Evolutionary conservation across 495 filamentous ascomycete species (phyloP).

Genomic region (Cryomyces minteri): DNA sequence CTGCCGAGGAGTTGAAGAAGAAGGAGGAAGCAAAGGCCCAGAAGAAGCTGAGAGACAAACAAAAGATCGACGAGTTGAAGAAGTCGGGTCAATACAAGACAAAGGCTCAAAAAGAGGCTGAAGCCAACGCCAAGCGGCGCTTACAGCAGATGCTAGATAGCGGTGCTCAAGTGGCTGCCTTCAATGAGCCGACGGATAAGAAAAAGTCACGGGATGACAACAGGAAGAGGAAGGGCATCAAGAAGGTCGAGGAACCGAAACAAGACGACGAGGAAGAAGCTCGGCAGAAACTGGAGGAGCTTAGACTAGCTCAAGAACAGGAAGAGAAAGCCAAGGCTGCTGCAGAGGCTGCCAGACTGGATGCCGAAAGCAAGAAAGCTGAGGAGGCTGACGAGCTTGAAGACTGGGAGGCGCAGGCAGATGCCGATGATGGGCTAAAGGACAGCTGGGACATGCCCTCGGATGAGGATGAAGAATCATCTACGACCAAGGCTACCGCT

Average conservation of each 20-base stretch:
- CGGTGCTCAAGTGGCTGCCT: constrained; percentile 54
- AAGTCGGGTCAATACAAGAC: constrained; percentile 90
- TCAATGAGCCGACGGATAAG: constrained; percentile 47
- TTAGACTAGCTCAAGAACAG: constrained; percentile 21
- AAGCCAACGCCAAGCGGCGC: constrained; percentile 65
- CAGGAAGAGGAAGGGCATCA: constrained; percentile 56
- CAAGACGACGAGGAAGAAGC: constrained; percentile 35
- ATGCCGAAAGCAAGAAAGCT: constrained; percentile 37
- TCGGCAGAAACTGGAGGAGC: constrained; percentile 25
- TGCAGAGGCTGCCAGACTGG: constrained; percentile 25
- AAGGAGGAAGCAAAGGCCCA: constrained; percentile 54
- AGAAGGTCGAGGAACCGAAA: constrained; percentile 28
- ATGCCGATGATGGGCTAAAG: constrained; percentile 62
- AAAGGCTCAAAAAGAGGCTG: constrained; percentile 80
- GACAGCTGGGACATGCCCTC: constrained; percentile 88
- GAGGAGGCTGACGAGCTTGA: constrained; percentile 43
- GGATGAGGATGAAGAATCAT: constrained; percentile 47
- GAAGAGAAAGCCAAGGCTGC: constrained; percentile 34
- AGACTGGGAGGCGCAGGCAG: constrained; percentile 79
- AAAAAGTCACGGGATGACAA: constrained; percentile 56
- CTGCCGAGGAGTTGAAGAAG: constrained; percentile 57
- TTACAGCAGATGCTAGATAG: constrained; percentile 88
- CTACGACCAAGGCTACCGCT: constrained; percentile 16
- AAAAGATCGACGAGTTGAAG: constrained; percentile 88
- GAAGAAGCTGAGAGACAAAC: constrained; percentile 91